Evolutionary conservation across 164 flowering plant species (phyloP).

Genomic region (Malania oleifera): DNA sequence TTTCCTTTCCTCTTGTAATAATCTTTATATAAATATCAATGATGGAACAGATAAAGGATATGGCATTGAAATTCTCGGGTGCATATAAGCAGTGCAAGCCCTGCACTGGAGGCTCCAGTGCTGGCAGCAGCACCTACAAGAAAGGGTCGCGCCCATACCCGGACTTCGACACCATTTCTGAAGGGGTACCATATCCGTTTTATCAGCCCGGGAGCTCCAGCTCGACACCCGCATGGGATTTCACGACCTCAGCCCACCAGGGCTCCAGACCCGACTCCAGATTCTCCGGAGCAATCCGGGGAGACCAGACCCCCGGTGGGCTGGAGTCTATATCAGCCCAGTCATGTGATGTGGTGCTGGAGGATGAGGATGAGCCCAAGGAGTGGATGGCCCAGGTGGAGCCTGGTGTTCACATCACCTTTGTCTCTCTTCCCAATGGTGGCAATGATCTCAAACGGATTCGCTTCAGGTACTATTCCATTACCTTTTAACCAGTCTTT

Average conservation of each 20-base stretch:
- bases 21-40: no score
- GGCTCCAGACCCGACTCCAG: slow-evolving; percentile 38
- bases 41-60: slow-evolving; percentile 84
- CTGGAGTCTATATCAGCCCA: slow-evolving; percentile 34
- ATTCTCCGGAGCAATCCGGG: slow-evolving; percentile 31
- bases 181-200: slow-evolving; percentile 64
- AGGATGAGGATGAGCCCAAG: slow-evolving; percentile 80
- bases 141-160: slow-evolving; percentile 60
- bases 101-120: no score
- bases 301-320: slow-evolving; percentile 43
- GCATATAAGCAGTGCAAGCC: slow-evolving; percentile 71
- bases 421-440: slow-evolving; percentile 85
- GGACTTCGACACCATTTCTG: slow-evolving; percentile 75
- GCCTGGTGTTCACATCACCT: slow-evolving; percentile 97
- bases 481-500: not conserved
- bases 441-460: slow-evolving; percentile 95
- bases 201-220: slow-evolving; percentile 65
- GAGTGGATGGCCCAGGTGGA: slow-evolving; percentile 99
- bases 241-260: slow-evolving; percentile 27
- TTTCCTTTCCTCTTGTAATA: no score
- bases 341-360: slow-evolving; percentile 52
- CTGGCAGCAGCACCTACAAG: slow-evolving; percentile 42
- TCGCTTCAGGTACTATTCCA: slow-evolving; percentile 70
- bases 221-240: slow-evolving; percentile 94
- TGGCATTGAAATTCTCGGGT: slow-evolving; percentile 90